Base-by-base conservation (phyloP, 2,329 filamentous ascomycete genomes). In the Fusarium protoensiforme region DNA sequence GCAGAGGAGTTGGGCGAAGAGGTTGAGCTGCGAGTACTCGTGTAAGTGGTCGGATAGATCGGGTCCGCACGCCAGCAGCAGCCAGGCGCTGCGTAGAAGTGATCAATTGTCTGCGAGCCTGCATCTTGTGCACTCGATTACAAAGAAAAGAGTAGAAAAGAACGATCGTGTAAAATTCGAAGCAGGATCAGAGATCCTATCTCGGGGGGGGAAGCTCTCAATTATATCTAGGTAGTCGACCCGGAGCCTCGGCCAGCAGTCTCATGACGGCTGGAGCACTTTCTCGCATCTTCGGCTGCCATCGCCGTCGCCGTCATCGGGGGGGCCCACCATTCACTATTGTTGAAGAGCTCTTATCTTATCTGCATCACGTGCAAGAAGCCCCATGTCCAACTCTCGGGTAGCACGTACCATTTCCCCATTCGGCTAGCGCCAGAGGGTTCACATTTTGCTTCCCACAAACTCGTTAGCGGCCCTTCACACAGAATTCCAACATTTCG, bases 381-480 rank as follows among this genome's bases (percentile, higher is more conserved):
- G 78, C 80, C 80, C 80, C 80, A 76, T 80, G 76, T 69, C 75
- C 75, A 72, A 72, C 71, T 70, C 62, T 66, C 65, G 68, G 69
- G 64, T 62, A 67, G 59, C 62, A 72, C 65, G 70, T 65, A 69
- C 61, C 27, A 27, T 48, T 62, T 64, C 80, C 77, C 46, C 65
- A 81, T 79, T 56, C 56, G 78, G 79, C 67, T 82, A 83, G 83
- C 77, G 75, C 72, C 79, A 77, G 81, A 84, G 83, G 83, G 83
- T 82, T 83, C 81, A 81, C 80, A 82, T 81, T 84, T 84, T 83
- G 76, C 78, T 81, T 81, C 82, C 81, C 82, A 84, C 82, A 84
- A 84, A 83, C 79, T 83, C 81, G 80, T 77, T 82, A 83, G 81
- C 75, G 79, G 80, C 80, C 35, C 73, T 78, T 81, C 82, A 83